Evolutionary conservation across 2,329 filamentous ascomycete species (phyloP), one percentile per base, ranked within the genome.

Genomic region (Thermochaetoides dissita): DNA sequence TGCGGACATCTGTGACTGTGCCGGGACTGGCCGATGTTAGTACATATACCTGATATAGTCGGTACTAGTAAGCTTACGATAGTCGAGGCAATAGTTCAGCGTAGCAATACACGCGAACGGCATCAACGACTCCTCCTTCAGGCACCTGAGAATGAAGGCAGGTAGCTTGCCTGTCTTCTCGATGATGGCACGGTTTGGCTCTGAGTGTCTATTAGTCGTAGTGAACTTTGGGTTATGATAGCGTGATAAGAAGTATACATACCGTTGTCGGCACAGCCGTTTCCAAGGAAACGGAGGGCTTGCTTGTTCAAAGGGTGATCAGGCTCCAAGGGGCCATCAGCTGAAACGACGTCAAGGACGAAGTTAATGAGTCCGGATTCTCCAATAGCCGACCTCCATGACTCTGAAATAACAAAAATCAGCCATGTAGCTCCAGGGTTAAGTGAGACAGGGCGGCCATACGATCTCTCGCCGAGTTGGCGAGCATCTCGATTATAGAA

Each of bases 211-310:
- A 11, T 51, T 10, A 49, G 45, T 24, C 38, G 11, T 34, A 9
- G 29, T 40, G 49, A 51, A 43, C 32, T 44, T n/a, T n/a, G n/a
- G n/a, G 8, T 7, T 3, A 34, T 12, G 8, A 11, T 6, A n/a
- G n/a, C n/a, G n/a, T n/a, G n/a, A n/a, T n/a, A n/a, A n/a, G n/a
- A n/a, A n/a, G n/a, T n/a, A n/a, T n/a, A 35, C 46, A 38, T 55
- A 71, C 71, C 67, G 49, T 71, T 72, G 49, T 80, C 76, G 12
- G 76, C 76, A 47, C 73, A 79, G 8, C 72, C 71, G 54, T 81
- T 81, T 10, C 76, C 76, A 10, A 76, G 63, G 12, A 79, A 56
- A 24, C 76, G 71, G 10, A 80, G 59, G 7, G 67, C 58, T 42
- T 79, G 75, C 7, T 72, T 61, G 36, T 65, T 65, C n/a, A 78